Percentiles rank a stretch among this genome's conserved stretches.
Evolutionary conservation across 2,329 filamentous ascomycete genomes (phyloP).

Genomic region (Cladosporium halotolerans): DNA sequence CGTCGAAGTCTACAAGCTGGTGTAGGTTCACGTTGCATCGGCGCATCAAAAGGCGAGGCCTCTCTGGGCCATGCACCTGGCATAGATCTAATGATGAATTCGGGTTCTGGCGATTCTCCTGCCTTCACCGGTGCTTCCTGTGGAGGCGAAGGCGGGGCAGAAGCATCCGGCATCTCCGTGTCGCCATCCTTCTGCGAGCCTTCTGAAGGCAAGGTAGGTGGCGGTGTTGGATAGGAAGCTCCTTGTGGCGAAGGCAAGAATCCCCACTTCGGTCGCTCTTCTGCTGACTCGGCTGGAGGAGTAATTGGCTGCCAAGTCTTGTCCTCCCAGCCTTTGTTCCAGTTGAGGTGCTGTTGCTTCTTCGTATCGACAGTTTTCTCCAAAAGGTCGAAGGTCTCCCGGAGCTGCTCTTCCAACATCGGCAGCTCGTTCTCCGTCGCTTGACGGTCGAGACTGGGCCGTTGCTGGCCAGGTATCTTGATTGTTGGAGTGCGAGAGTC

Average conservation of each 20-base stretch:
- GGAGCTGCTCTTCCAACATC: constrained; percentile 66
- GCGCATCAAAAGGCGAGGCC: constrained; percentile 10
- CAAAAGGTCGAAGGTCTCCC: constrained; percentile 76
- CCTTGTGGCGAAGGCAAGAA: constrained; percentile 22
- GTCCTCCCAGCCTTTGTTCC: constrained; percentile 87
- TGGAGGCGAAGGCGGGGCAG: constrained; percentile 11
- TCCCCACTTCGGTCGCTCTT: constrained; percentile 24
- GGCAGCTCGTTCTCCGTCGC: constrained; percentile 72
- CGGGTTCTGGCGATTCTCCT: constrained; percentile 19
- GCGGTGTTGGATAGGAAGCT: constrained; percentile 39
- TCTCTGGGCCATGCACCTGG: constrained; percentile 16
- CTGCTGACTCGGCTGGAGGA: constrained; percentile 57
- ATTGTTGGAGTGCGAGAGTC: constrained; percentile 58
- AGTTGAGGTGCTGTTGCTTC: constrained; percentile 79
- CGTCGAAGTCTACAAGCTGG: constrained; percentile 77
- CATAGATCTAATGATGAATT: constrained; percentile 19
- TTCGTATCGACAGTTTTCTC: constrained; percentile 78
- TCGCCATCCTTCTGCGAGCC: constrained; percentile 33
- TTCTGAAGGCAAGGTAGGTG: constrained; percentile 40
- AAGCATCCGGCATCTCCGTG: constrained; percentile 31
- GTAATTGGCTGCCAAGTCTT: constrained; percentile 79
- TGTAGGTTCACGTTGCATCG: constrained; percentile 16
- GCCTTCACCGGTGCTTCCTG: constrained; percentile 19
- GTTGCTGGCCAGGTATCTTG: constrained; percentile 25
- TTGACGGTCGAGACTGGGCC: constrained; percentile 59